Evolutionary conservation across 2,329 filamentous ascomycete genomes (phyloP), one percentile per base, ranked within the genome.

Genomic region (Fusarium newnesense): DNA sequence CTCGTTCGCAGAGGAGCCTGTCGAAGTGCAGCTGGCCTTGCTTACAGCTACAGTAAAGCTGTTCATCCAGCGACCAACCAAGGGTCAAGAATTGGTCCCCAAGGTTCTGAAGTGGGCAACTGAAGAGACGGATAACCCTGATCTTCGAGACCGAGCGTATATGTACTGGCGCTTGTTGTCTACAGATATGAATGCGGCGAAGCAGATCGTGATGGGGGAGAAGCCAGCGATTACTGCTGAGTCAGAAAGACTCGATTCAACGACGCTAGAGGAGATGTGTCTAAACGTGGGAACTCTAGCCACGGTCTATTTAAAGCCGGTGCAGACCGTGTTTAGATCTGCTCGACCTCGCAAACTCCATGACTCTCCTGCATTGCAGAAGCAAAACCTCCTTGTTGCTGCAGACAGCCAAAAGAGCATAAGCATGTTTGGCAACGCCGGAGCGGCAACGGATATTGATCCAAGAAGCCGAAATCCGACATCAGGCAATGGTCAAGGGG

Each of bases 111-210:
- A 98, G 83, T 98, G 96, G 96, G 97, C 96, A 9, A 99, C 96
- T 0, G 96, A 98, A 81, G 96, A 98, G 81, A 98, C 96, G n/a
- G 96, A 99, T 80, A 98, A 99, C 82, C 96, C 96, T 1, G 96
- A 99, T 82, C 89, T 99, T 34, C 92, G 96, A 72, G 96, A 99
- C 81, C 88, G 96, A 77, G 96, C 96, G 0, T 99, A 98, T 85
- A 98, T 99, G 95, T 99, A 99, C 86, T 99, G 96, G 96, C 94
- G 96, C 9, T 88, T 99, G 19, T 88, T 99, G 4, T 97, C 95
- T 4, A 97, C 95, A 1, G 95, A 98, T 80, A 96, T 97, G 76
- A 91, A 92, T 56, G 90, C 93, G 1, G 96, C 96, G 4, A 96
- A 93, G 80, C 87, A 91, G 70, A 90, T 99, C 58, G 95, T 99